A percentile compares a stretch with the other conserved stretches of the same genome.
phyloP scores from a whole-genome alignment of 352 stramenopile genomes.

The Phytophthora cajani region DNA sequence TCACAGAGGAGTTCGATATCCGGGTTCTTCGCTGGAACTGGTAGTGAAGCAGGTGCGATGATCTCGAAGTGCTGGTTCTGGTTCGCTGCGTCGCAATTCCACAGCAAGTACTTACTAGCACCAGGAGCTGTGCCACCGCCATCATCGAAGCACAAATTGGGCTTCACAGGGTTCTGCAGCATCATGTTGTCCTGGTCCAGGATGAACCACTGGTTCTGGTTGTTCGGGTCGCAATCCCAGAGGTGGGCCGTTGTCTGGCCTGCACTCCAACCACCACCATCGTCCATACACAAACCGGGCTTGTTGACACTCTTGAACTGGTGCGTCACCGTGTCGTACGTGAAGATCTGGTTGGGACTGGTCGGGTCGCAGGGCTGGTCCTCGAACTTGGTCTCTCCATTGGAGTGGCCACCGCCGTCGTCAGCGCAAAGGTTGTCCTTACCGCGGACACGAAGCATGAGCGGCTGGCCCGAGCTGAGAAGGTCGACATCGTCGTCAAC shows the following conservation, averaged over 20 bases:
- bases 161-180: slow-evolving; percentile 30
- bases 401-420: slow-evolving; percentile 20
- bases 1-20: slow-evolving; percentile 1
- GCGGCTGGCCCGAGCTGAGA: background rate
- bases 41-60: slow-evolving; percentile 11
- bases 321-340: slow-evolving; percentile 28
- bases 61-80: slow-evolving; percentile 37
- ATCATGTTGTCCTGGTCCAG: slow-evolving; percentile 22
- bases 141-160: slow-evolving; percentile 35
- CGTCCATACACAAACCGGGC: slow-evolving; percentile 35
- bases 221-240: slow-evolving; percentile 28
- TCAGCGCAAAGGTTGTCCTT: slow-evolving; percentile 36
- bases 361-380: slow-evolving; percentile 24
- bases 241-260: slow-evolving; percentile 8
- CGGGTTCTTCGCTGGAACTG: background rate
- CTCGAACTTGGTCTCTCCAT: slow-evolving; percentile 12
- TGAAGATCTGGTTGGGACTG: slow-evolving; percentile 35
- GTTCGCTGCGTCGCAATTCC: slow-evolving; percentile 21
- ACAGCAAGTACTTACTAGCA: background rate
- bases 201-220: slow-evolving; percentile 38
- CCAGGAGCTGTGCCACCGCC: slow-evolving; percentile 1
- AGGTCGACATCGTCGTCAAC: background rate
- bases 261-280: slow-evolving; percentile 20
- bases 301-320: slow-evolving; percentile 38
- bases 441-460: slow-evolving; percentile 8